Evolutionary conservation across 306 rosid species (phyloP).

Genomic region (Inga oerstediana): DNA sequence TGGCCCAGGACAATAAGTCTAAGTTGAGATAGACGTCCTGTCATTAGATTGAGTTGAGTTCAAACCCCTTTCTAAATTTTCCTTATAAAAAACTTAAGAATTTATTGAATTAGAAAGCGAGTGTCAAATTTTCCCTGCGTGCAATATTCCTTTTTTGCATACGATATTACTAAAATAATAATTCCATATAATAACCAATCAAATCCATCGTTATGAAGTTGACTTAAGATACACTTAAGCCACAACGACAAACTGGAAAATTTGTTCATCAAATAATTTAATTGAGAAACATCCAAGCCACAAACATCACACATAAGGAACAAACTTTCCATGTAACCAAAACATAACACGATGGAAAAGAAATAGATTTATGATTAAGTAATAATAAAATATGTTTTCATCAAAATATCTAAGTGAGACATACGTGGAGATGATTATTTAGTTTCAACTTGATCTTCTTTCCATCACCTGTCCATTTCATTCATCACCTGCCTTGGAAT

Average conservation of each 20-base stretch:
- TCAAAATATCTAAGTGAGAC: background rate
- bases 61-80: too few relatives aligned
- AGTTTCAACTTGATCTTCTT: background rate
- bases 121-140: too few relatives aligned
- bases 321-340: background rate
- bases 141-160: too few relatives aligned
- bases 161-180: too few relatives aligned
- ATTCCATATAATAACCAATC: background rate
- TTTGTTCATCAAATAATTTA: background rate
- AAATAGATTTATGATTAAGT: background rate
- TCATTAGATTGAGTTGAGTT: too few relatives aligned
- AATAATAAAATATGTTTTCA: background rate
- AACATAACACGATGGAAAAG: background rate
- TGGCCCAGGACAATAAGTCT: accelerated
- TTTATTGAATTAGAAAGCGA: too few relatives aligned
- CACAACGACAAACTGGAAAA: background rate
- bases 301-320: too few relatives aligned
- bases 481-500: background rate
- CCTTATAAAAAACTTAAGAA: too few relatives aligned
- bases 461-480: background rate
- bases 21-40: too few relatives aligned
- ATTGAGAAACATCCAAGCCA: background rate
- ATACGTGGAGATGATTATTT: background rate
- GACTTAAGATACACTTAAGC: background rate
- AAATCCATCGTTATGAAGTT: background rate